Percentiles rank a stretch among this genome's conserved stretches.
These are phyloP conservation scores for Chlorophyllum brunneum DNA, from an alignment of 768 basidiomycete genomes.

Conservation along the genomic window DNA sequence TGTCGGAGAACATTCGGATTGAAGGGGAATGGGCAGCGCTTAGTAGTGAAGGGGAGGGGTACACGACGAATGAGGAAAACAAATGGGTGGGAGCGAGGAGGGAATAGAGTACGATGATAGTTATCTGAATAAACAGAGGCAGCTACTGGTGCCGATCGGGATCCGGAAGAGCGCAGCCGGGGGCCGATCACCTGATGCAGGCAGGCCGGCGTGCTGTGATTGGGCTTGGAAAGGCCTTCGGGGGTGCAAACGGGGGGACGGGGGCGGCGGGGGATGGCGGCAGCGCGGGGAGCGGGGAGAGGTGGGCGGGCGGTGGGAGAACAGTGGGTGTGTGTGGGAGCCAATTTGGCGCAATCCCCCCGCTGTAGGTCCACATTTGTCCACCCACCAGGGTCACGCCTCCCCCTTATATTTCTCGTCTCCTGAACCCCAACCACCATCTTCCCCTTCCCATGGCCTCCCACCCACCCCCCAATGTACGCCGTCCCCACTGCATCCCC, in stretches of 20 bases:
- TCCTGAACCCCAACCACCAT: neutral
- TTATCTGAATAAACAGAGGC: too few relatives aligned
- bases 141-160: too few relatives aligned
- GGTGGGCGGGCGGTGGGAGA: neutral
- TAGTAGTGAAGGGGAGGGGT: slow-evolving; percentile 57
- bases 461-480: slow-evolving; percentile 1
- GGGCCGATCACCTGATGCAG: too few relatives aligned
- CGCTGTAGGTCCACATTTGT: slow-evolving; percentile 4
- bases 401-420: neutral
- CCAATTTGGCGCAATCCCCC: too few relatives aligned
- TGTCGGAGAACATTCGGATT: slow-evolving; percentile 38
- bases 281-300: too few relatives aligned
- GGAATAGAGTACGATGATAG: slow-evolving; percentile 4
- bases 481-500: neutral
- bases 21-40: slow-evolving; percentile 71
- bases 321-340: neutral
- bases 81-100: slow-evolving; percentile 17
- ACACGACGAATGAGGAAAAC: slow-evolving; percentile 29
- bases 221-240: too few relatives aligned
- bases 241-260: too few relatives aligned
- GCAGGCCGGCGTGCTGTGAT: too few relatives aligned
- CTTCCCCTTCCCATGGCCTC: neutral
- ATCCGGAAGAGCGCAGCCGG: too few relatives aligned
- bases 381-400: neutral
- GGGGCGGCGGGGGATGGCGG: too few relatives aligned